Evolutionary conservation across 2,329 filamentous ascomycete species (phyloP).

Genomic region (Rhynchosporium agropyri): DNA sequence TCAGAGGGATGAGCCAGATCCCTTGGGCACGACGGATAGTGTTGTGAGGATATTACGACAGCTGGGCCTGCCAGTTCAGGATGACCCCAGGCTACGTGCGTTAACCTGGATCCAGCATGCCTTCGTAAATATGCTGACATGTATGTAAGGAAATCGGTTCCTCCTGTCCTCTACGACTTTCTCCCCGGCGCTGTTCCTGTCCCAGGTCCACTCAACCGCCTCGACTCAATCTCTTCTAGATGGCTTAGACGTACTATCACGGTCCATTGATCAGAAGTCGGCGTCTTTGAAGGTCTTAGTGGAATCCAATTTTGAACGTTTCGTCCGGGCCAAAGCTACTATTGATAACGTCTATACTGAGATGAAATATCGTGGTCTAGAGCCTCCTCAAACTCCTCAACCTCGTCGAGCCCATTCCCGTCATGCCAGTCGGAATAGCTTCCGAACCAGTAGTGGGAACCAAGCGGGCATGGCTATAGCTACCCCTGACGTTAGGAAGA

Average conservation of each 20-base stretch:
- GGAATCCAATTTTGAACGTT: constrained; percentile 97
- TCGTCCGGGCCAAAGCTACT: constrained; percentile 94
- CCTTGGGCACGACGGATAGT: constrained; percentile 83
- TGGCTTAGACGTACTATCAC: constrained; percentile 83
- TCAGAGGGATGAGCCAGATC: constrained; percentile 90
- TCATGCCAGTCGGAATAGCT: constrained; percentile 44
- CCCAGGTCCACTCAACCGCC: constrained; percentile 84
- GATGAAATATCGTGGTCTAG: constrained; percentile 77
- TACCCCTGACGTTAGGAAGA: constrained; percentile 64
- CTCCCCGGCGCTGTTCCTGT: constrained; percentile 87
- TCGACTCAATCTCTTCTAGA: constrained; percentile 79
- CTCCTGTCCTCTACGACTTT: constrained; percentile 95
- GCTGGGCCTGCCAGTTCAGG: constrained; percentile 78
- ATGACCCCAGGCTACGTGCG: constrained; percentile 76
- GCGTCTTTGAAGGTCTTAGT: constrained; percentile 95
- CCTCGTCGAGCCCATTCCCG: constrained; percentile 45
- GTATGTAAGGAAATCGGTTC: constrained; percentile 77
- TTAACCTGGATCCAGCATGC: constrained; percentile 34
- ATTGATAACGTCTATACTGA: constrained; percentile 99
- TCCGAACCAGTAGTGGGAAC: constrained; percentile 45
- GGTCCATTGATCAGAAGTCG: constrained; percentile 96
- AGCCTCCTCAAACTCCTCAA: constrained; percentile 46
- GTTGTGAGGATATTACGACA: constrained; percentile 80
- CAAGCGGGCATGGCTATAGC: constrained; percentile 38
- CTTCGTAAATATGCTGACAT: constrained; percentile 27